phyloP scores from a whole-genome alignment of 768 basidiomycete species.

The Leccinum longicurvipes region DNA sequence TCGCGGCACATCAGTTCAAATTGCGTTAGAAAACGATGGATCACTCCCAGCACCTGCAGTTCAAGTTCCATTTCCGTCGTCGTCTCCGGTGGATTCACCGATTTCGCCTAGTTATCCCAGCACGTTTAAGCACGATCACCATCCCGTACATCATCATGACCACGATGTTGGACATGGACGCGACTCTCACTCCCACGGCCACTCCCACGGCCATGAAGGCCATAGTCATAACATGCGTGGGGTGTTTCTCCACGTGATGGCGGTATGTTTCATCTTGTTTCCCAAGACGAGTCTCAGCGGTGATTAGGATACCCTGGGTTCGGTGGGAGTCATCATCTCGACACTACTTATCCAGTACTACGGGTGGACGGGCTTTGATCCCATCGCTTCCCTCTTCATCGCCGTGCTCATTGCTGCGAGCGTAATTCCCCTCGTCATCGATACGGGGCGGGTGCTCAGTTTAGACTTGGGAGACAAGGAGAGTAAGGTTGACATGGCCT shows the following conservation, averaged over 20 bases:
- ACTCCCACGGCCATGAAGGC: slow-evolving; percentile 62
- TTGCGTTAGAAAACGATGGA: slow-evolving; percentile 26
- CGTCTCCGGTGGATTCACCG: slow-evolving; percentile 42
- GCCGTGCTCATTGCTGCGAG: slow-evolving; percentile 93
- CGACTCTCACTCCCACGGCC: slow-evolving; percentile 52
- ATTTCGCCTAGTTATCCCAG: slow-evolving; percentile 62
- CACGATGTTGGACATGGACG: slow-evolving; percentile 32
- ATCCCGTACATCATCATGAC: slow-evolving; percentile 29
- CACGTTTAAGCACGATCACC: slow-evolving; percentile 47
- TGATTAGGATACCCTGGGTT: slow-evolving; percentile 85
- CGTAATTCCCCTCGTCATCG: slow-evolving; percentile 92
- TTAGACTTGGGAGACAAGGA: slow-evolving; percentile 77
- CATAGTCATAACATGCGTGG: slow-evolving; percentile 99
- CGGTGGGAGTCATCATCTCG: slow-evolving; percentile 96
- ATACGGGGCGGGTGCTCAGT: slow-evolving; percentile 84
- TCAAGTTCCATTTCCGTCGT: slow-evolving; percentile 26
- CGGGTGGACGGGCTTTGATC: slow-evolving; percentile 99
- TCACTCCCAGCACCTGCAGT: slow-evolving; percentile 16
- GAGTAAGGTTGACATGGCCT: slow-evolving; percentile 50
- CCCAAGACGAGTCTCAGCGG: slow-evolving; percentile 6
- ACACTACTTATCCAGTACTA: slow-evolving; percentile 93
- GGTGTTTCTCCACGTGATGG: slow-evolving; percentile 97
- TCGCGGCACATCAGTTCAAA: slow-evolving; percentile 39
- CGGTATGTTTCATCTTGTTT: slow-evolving; percentile 46
- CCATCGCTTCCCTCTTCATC: slow-evolving; percentile 95